A percentile compares a stretch with the other conserved stretches of the same genome.
These are phyloP conservation scores for Nepenthes gracilis DNA, from an alignment of 148 eudicot genomes.

Conservation along the genomic window DNA sequence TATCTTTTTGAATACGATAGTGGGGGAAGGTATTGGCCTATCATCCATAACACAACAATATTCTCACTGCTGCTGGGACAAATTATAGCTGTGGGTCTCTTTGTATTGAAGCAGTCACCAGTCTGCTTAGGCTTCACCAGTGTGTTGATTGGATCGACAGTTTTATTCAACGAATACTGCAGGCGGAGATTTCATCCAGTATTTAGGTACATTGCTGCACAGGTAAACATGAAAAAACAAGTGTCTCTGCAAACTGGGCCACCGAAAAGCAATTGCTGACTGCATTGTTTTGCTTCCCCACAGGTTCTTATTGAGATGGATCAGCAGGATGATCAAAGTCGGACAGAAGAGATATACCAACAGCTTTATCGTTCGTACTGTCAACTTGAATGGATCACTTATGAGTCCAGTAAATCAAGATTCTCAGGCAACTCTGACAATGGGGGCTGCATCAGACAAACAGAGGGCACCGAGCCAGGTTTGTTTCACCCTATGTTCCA, in stretches of 20 bases:
- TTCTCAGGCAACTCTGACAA: conserved; percentile 9
- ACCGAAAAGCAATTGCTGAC: not conserved
- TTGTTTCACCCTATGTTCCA: not conserved
- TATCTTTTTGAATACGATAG: conserved; percentile 64
- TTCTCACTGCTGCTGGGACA: conserved; percentile 75
- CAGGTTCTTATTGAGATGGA: conserved; percentile 87
- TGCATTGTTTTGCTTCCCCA: not conserved
- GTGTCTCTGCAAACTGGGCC: not conserved
- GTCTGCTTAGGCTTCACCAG: conserved; percentile 44
- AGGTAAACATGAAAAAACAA: conserved; percentile 26
- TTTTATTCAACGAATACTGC: conserved; percentile 67
- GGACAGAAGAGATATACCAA: conserved; percentile 43
- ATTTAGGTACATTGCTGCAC: conserved; percentile 37
- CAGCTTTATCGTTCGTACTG: conserved; percentile 45
- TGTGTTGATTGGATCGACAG: conserved; percentile 44
- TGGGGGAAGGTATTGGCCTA: conserved; percentile 88
- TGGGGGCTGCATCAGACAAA: conserved; percentile 14
- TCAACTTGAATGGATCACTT: conserved; percentile 36
- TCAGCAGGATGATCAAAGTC: conserved; percentile 46
- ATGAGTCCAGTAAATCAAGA: conserved; percentile 10
- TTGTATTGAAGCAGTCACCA: conserved; percentile 40
- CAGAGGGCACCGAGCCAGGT: conserved; percentile 23
- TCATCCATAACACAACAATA: conserved; percentile 58
- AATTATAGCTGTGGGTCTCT: conserved; percentile 48
- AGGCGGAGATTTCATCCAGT: conserved; percentile 64